Percentiles rank a stretch among this genome's conserved stretches.
phyloP scores from a whole-genome alignment of 2,329 filamentous ascomycete genomes.

The Penicillium sp. region DNA sequence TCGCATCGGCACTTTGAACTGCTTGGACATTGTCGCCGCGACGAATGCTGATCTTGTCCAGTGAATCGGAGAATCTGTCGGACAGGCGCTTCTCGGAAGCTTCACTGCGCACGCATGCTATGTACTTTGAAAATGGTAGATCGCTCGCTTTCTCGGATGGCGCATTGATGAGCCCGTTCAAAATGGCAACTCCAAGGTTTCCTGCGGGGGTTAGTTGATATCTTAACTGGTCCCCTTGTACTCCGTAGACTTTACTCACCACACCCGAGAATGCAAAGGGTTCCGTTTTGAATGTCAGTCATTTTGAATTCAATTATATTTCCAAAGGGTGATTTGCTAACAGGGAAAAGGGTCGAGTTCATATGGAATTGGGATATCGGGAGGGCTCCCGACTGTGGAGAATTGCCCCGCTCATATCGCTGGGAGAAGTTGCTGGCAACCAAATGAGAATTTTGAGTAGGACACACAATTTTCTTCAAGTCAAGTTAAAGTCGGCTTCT shows the following conservation, averaged over 20 bases:
- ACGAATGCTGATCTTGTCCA: constrained; percentile 34
- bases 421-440: too few species aligned
- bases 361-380: constrained; percentile 2
- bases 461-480: too few species aligned
- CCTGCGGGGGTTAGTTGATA: constrained; percentile 26
- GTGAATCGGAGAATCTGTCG: constrained; percentile 33
- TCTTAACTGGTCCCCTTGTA: background rate
- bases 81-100: constrained; percentile 38
- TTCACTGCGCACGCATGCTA: constrained; percentile 47
- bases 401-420: constrained; percentile 1
- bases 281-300: constrained; percentile 12
- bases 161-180: constrained; percentile 35
- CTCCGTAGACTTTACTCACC: constrained; percentile 14
- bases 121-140: constrained; percentile 35
- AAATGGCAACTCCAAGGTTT: constrained; percentile 43
- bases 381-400: constrained; percentile 8
- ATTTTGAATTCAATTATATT: constrained; percentile 3
- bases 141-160: constrained; percentile 9
- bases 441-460: background rate
- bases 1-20: constrained; percentile 39
- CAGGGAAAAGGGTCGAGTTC: background rate
- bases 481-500: too few species aligned
- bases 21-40: constrained; percentile 41
- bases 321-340: background rate
- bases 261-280: constrained; percentile 23